Base-by-base conservation (phyloP, 306 rosid species). In the Psophocarpus tetragonolobus region DNA sequence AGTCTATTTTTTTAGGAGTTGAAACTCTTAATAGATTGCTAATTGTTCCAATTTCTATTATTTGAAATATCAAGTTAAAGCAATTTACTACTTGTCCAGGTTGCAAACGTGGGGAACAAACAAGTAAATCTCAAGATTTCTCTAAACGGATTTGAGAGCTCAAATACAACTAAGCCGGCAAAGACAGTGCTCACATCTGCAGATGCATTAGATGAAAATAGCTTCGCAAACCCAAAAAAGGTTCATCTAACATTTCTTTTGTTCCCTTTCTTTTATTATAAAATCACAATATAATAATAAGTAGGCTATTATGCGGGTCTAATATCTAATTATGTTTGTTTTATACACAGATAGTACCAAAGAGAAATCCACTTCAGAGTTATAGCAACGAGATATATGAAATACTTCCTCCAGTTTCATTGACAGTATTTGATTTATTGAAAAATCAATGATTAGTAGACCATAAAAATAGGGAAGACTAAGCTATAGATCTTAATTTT, bases 181-280 rank as follows among this genome's bases (percentile, higher is more conserved):
- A 80, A 64, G 84, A 90, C 96, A 3, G 67, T 90, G 5, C 87
- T 93, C 50, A 86, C 94, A 3, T 87, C 97, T 51, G 20, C 0
- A 57, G 71, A 91, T 83, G 60, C 78, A 42, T 74, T 65, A 81
- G 97, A 93, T 35, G 94, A 88, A 79, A 93, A 93, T 74, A 88
- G 89, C 68, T 91, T 93, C 74, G 9, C 44, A 12, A 13, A 84
- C 0, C 96, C 97, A 42, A 84, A 9, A 1, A 90, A 90, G 97
- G 98, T 93, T 82, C 11, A 30, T 2, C 5, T 23, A 6, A 26
- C 9, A 2, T 18, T 26, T 30, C n/a, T 39, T 27, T 12, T 15
- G 26, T 14, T 62, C n/a, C 39, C 6, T 30, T 33, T 26, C 3
- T 8, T 68, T 53, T 30, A 2, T 38, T 18, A 35, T 51, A 5